Base-by-base conservation (phyloP, 495 filamentous ascomycete species). In the Penicillium salamii region DNA sequence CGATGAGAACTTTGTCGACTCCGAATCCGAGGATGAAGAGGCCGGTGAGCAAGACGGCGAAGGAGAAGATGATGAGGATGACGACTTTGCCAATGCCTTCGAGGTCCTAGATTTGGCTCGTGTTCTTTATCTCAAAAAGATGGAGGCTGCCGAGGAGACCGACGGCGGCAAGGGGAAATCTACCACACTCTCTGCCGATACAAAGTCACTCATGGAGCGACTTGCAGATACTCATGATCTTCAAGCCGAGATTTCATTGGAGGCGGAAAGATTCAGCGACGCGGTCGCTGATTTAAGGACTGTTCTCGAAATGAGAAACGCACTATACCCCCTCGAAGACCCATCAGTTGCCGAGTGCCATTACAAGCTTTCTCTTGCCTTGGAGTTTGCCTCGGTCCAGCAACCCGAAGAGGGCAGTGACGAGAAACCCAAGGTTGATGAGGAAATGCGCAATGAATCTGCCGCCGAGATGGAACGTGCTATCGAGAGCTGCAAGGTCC, bases 311-410 rank as follows among this genome's bases (percentile, higher is more conserved):
- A 78, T 95, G 37, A 90, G 93, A 67, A 63, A 87, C 47, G 74
- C 81, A 12, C 78, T 97, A 11, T 92, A 87, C 61, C 78, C 89
- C 1, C 68, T 81, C 40, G 87, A 93, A 40, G 91, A 90, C 32
- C 83, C 86, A 44, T 77, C 91, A 15, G 76, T 97, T 45, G 90
- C 91, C 24, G 93, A 99, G 76, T 92, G 89, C 31, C 89, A 97
- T 66, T 97, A 85, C 73, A 97, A 96, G 66, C 82, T 97, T 36
- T 96, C 95, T 2, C 83, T 99, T 34, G 95, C 93, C 1, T 81
- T 97, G 15, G 93, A 99, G 66, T 97, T 97, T 54, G 85, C 87
- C 11, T 89, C 89, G 0, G 80, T 90, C n/a, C 88, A 80, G 26
- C 79, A 83, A 32, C 75, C 78, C 12, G 67, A 76, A 21, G 78